Evolutionary conservation across 2,329 filamentous ascomycete genomes (phyloP), one percentile per base, ranked within the genome.

Genomic region (Aspergillus sp.): DNA sequence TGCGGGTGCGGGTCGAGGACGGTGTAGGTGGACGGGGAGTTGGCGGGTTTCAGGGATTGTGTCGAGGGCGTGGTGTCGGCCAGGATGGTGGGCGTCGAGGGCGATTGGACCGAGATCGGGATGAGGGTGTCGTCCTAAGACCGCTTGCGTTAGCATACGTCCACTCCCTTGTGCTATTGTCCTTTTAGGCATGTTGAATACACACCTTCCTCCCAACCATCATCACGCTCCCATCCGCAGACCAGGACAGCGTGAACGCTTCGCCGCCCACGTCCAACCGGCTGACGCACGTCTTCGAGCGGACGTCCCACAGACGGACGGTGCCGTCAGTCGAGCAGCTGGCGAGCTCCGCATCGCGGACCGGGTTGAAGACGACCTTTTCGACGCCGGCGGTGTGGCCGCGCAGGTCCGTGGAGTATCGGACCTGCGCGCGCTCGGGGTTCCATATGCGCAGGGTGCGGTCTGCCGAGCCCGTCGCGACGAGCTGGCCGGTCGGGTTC

Each of bases 381-480:
- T 79, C 77, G 19, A 79, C 73, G 2, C 68, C 74, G 14, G 72
- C 74, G 2, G 73, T 68, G 56, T 79, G 77, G 5, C 76, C 77
- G 53, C 75, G 73, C 44, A 79, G 62, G 49, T 79, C 77, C 4
- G 75, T 78, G 25, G 76, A 78, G 58, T 78, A 75, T 61, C 72
- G 71, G 21, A 72, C 69, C 55, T 71, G 66, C 16, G 77, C 71
- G 49, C 76, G 72, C 52, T 79, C 76, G 0, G 77, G 77, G 58
- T 99, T 96, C 93, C 94, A 99, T 59, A 99, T 85, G n/a, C 91
- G 87, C 42, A 99, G 79, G 0, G 86, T 87, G 49, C 93, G 92
- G 73, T 97, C 88, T 7, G 93, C 90, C 2, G 90, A 88, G 2
- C 91, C 91, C 0, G 92, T 95, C 0, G 93, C 93, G 55, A 97